Conservation (phyloP, 805 yeast genomes). For the Tetrapisispora namnaoensis region DNA sequence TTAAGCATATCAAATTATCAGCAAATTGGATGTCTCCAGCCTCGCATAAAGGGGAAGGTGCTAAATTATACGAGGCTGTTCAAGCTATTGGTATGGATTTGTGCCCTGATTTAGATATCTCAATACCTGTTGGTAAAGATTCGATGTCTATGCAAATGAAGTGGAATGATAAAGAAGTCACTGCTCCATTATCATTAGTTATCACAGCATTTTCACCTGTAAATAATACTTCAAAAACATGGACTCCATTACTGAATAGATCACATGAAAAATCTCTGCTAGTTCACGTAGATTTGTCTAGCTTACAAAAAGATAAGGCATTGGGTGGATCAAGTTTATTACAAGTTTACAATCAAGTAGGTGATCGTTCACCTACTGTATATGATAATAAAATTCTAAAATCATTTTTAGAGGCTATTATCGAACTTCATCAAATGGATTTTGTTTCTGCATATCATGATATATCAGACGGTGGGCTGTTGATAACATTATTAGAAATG, state of each 20-base stretch:
- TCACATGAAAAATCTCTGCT: conserved; percentile 45
- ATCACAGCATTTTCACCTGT: conserved; percentile 91
- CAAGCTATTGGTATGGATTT: conserved; percentile 90
- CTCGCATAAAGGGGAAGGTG: conserved; percentile 88
- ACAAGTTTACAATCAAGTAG: conserved; percentile 85
- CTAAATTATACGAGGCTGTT: conserved; percentile 91
- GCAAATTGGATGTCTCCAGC: conserved; percentile 99
- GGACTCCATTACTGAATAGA: conserved; percentile 80
- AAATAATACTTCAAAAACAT: conserved; percentile 70
- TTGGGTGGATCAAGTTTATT: conserved; percentile 94
- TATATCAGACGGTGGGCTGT: conserved; percentile 91
- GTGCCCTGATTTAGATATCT: conserved; percentile 84
- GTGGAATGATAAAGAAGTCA: conserved; percentile 87
- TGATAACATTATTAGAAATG: conserved; percentile 84
- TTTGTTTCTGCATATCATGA: conserved; percentile 86
- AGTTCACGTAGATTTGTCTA: conserved; percentile 69
- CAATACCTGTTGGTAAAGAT: conserved; percentile 97
- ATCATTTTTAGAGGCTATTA: conserved; percentile 57
- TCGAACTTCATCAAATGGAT: conserved; percentile 60
- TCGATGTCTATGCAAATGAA: conserved; percentile 99
- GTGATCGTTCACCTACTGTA: conserved; percentile 75
- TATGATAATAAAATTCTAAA: conserved; percentile 56
- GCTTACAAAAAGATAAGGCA: conserved; percentile 41
- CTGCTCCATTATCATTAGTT: conserved; percentile 88
- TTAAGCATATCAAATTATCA: conserved; percentile 71